Conservation (phyloP, 2,329 filamentous ascomycete species). For the Hymenoscyphus linearis region DNA sequence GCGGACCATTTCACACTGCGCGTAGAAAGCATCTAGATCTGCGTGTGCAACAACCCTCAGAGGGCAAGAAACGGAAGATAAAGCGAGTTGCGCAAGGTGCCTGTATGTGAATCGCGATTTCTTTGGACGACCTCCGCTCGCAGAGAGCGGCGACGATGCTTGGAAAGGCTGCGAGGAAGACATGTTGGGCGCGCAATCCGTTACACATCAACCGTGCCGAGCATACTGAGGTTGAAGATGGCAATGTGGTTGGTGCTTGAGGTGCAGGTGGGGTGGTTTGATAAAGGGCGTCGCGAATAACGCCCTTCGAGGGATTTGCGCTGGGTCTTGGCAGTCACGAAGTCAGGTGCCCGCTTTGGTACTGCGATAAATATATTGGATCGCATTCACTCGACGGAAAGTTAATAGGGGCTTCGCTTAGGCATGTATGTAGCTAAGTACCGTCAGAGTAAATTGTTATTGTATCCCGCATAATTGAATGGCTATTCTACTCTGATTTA, state of each 20-base stretch:
- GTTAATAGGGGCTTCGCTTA: too few species aligned
- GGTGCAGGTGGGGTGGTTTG: neutral
- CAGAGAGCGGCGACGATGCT: slow-evolving; percentile 40
- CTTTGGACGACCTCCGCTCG: slow-evolving; percentile 18
- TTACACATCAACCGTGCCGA: neutral
- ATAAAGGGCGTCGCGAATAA: neutral
- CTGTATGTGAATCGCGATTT: slow-evolving; percentile 78
- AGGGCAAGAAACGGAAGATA: slow-evolving; percentile 66
- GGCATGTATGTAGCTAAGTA: too few species aligned
- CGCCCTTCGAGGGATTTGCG: neutral
- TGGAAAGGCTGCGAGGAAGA: slow-evolving; percentile 44
- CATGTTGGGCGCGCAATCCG: slow-evolving; percentile 26
- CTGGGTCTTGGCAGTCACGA: neutral
- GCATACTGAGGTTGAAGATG: neutral
- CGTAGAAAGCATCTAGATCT: slow-evolving; percentile 96
- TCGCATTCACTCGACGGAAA: too few species aligned
- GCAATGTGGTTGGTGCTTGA: neutral
- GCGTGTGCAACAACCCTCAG: slow-evolving; percentile 85
- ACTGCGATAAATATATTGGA: too few species aligned
- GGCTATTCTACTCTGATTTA: too few species aligned
- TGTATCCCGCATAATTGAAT: too few species aligned
- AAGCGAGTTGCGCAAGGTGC: slow-evolving; percentile 70
- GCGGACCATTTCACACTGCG: slow-evolving; percentile 91
- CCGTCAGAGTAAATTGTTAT: too few species aligned
- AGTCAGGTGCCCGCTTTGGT: neutral